Percentiles rank a stretch among this genome's conserved stretches.
Evolutionary conservation across 129 eudicot genomes (phyloP).

Genomic region (Daucus carota): DNA sequence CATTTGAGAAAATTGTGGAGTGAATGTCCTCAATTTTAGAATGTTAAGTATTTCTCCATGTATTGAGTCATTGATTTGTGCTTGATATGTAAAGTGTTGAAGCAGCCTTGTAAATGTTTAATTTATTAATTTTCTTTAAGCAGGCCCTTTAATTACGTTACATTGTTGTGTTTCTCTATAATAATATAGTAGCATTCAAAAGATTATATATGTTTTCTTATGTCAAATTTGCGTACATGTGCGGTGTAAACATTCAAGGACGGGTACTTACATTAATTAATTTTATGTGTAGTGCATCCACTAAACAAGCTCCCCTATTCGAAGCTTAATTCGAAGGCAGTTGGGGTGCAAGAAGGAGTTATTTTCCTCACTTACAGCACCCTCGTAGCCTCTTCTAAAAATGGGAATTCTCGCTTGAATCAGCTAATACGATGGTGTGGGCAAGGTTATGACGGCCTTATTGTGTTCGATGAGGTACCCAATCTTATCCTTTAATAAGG

Average conservation of each 20-base stretch:
- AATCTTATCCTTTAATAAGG: background rate
- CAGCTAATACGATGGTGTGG: slow-evolving; percentile 98
- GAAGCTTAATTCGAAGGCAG: slow-evolving; percentile 89
- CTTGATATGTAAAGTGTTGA: background rate
- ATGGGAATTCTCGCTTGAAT: slow-evolving; percentile 86
- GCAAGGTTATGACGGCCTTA: slow-evolving; percentile 62
- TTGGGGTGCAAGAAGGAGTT: slow-evolving; percentile 83
- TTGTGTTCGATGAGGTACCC: slow-evolving; percentile 93
- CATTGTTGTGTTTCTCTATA: background rate
- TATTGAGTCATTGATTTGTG: background rate
- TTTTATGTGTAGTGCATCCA: slow-evolving; percentile 71
- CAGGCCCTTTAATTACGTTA: slow-evolving; percentile 1
- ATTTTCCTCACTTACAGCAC: slow-evolving; percentile 91
- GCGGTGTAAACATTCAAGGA: slow-evolving; percentile 1
- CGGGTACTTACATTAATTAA: slow-evolving; percentile 11
- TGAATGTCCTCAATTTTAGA: background rate
- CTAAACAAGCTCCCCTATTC: slow-evolving; percentile 87
- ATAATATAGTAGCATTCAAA: background rate
- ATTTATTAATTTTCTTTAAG: background rate
- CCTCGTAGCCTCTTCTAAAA: slow-evolving; percentile 92
- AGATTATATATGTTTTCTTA: background rate
- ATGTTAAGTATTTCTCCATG: no score
- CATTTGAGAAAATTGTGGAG: background rate
- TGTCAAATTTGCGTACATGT: background rate
- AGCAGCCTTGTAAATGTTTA: background rate